Percentiles rank a stretch among this genome's conserved stretches.
phyloP scores from a whole-genome alignment of 495 filamentous ascomycete species.

The Penicillium robsamsonii region DNA sequence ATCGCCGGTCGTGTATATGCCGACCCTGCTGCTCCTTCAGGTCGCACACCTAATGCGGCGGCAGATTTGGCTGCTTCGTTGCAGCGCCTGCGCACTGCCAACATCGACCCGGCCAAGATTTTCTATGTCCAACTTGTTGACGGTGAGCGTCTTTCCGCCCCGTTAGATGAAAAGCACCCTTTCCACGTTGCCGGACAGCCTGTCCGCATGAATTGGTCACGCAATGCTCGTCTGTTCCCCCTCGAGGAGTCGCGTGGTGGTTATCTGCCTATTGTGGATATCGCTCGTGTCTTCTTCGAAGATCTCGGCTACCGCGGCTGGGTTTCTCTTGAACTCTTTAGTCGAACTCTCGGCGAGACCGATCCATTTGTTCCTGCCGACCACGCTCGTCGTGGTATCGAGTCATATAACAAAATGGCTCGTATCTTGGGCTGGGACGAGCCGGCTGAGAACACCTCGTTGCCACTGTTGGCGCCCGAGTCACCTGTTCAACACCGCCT shows the following conservation, averaged over 20 bases:
- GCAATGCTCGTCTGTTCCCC: slow-evolving; percentile 74
- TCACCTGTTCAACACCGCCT: slow-evolving; percentile 29
- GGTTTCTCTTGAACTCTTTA: slow-evolving; percentile 80
- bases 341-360: slow-evolving; percentile 58
- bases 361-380: slow-evolving; percentile 54
- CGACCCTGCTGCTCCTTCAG: slow-evolving; percentile 57
- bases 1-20: slow-evolving; percentile 73
- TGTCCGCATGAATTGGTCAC: slow-evolving; percentile 74
- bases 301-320: slow-evolving; percentile 69
- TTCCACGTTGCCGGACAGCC: slow-evolving; percentile 64
- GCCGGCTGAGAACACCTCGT: slow-evolving; percentile 6
- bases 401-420: slow-evolving; percentile 59
- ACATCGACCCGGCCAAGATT: slow-evolving; percentile 65
- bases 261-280: slow-evolving; percentile 65
- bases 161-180: slow-evolving; percentile 59
- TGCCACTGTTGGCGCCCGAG: slow-evolving; percentile 10
- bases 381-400: slow-evolving; percentile 62
- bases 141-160: slow-evolving; percentile 59
- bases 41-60: slow-evolving; percentile 57
- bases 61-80: slow-evolving; percentile 57
- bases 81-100: slow-evolving; percentile 46
- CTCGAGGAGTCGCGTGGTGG: slow-evolving; percentile 68
- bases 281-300: slow-evolving; percentile 60
- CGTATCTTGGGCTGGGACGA: slow-evolving; percentile 32
- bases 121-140: slow-evolving; percentile 82